Base-by-base conservation (phyloP, 2,329 filamentous ascomycete genomes). In the Paraconiothyrium brasiliense region DNA sequence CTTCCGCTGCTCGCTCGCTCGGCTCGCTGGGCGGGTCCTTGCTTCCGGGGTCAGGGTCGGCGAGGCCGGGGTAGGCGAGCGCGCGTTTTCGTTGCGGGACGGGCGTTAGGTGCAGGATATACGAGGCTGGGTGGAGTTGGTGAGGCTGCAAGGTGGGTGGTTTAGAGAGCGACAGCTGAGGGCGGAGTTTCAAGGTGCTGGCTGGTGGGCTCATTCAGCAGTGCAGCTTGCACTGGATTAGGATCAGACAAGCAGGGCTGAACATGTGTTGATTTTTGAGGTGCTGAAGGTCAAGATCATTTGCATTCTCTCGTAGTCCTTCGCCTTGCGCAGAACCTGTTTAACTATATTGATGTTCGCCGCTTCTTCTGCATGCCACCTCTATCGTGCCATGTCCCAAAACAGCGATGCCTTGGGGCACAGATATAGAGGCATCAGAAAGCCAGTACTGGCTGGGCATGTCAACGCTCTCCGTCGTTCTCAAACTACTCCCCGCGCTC, bases 21-120 rank as follows among this genome's bases (percentile, higher is more conserved):
- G 5, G 9, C 35, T 39, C 16, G 47, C 27, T 35, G 49, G 32
- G 32, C 49, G 16, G 49, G 49, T 37, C 32, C 49, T 51, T 51
- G 49, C 32, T 39, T 39, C n/a, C n/a, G 30, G 37, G 37, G 37
- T 14, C 16, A 30, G 35, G 35, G 35, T 10, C 35, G 35, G 35
- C 35, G 27, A 30, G 27, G 27, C 27, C 27, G 27, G 27, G 27
- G 27, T 30, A 30, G 27, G 27, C 27, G 27, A 30, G 27, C 4
- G 27, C 27, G 27, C 27, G 27, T 30, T 30, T 30, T 30, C 6
- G 27, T 30, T 39, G 11, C 5, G 37, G 37, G 11, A 39, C 37
- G 37, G 37, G 11, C 37, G 37, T 14, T 14, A 39, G 11, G 27
- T 6, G 27, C 27, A 30, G 27, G 27, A 30, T 30, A 30, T 6